These are phyloP conservation scores for Wolfiporia cocos DNA, from an alignment of 1,284 basidiomycete species.

Conservation along the genomic window DNA sequence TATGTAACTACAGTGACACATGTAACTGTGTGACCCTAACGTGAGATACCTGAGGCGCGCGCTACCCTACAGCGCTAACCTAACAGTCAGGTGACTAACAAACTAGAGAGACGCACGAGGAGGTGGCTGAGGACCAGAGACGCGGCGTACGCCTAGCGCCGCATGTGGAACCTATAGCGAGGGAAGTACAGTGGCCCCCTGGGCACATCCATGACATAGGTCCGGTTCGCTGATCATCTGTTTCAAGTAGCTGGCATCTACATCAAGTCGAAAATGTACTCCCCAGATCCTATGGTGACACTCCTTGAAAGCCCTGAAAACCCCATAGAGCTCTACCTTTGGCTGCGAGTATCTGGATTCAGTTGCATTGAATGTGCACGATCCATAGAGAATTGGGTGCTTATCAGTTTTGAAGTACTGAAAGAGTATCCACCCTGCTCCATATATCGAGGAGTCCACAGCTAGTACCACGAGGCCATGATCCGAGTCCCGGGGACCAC, in stretches of 20 bases:
- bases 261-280: slow-evolving; percentile 26
- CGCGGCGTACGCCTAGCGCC: too few species aligned
- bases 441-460: slow-evolving; percentile 28
- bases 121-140: too few species aligned
- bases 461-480: slow-evolving; percentile 25
- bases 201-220: too few species aligned
- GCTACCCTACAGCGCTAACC: too few species aligned
- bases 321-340: slow-evolving; percentile 31
- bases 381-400: slow-evolving; percentile 25
- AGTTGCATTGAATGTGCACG: slow-evolving; percentile 24
- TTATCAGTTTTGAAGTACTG: slow-evolving; percentile 20
- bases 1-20: too few species aligned
- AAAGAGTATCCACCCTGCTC: slow-evolving; percentile 27
- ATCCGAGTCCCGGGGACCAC: slow-evolving; percentile 4
- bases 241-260: slow-evolving; percentile 28
- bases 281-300: slow-evolving; percentile 25
- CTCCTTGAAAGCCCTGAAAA: slow-evolving; percentile 27
- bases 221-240: slow-evolving; percentile 30
- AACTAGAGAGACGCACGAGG: too few species aligned
- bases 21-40: too few species aligned
- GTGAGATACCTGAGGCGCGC: too few species aligned
- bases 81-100: too few species aligned
- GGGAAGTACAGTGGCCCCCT: too few species aligned
- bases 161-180: too few species aligned
- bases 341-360: slow-evolving; percentile 32